Percentiles rank a stretch among this genome's conserved stretches.
Conservation (phyloP, 2,329 filamentous ascomycete genomes). For the Trichoderma simmonsii region DNA sequence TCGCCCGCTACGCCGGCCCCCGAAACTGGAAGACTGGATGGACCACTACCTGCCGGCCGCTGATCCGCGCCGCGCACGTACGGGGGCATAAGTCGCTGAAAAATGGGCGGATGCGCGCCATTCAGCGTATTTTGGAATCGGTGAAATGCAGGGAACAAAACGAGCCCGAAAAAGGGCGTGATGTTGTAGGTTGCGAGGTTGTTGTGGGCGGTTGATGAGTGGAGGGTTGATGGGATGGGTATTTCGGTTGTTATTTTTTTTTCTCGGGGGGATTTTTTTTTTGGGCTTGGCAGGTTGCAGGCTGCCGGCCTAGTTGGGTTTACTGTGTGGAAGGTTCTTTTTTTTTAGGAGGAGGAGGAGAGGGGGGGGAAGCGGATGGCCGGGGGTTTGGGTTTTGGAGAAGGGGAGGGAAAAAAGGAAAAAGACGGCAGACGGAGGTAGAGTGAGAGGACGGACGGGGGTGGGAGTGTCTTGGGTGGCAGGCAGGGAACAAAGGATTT, state of each 20-base stretch:
- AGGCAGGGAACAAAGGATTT: neutral
- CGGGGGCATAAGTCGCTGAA: conserved; percentile 18
- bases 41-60: conserved; percentile 5
- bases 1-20: neutral
- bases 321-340: neutral
- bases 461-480: neutral
- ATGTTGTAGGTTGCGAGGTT: conserved; percentile 29
- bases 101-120: neutral
- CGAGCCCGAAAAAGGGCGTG: conserved; percentile 61
- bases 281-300: neutral
- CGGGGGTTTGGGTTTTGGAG: neutral
- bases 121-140: conserved; percentile 33
- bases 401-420: neutral
- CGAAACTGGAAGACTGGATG: neutral
- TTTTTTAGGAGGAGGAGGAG: neutral
- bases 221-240: conserved; percentile 26
- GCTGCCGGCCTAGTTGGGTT: neutral
- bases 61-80: conserved; percentile 1
- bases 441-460: neutral
- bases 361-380: conserved; percentile 17
- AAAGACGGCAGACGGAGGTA: neutral
- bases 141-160: conserved; percentile 49
- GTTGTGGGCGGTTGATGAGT: conserved; percentile 34
- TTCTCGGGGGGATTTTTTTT: neutral
- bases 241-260: neutral